These are phyloP conservation scores for Xylaria longipes DNA, from an alignment of 495 filamentous ascomycete species.

Conservation along the genomic window DNA sequence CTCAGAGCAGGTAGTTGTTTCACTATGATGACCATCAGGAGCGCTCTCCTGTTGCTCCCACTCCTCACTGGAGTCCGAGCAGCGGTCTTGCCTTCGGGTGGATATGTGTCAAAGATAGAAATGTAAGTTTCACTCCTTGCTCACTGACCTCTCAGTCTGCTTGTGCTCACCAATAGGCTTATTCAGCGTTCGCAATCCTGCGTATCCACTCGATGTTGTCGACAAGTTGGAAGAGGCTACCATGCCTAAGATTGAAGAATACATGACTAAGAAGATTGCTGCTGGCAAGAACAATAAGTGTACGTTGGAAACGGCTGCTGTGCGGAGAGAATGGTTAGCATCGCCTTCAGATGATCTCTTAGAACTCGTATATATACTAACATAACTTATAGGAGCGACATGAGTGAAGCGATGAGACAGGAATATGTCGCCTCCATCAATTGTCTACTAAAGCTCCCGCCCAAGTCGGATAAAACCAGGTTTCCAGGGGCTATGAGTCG, in stretches of 20 bases:
- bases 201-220: conserved; percentile 48
- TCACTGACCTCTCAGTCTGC: background rate
- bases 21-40: conserved; percentile 44
- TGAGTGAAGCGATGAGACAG: conserved; percentile 41
- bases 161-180: conserved; percentile 11
- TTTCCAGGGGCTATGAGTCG: conserved; percentile 59
- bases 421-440: conserved; percentile 56
- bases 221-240: conserved; percentile 46
- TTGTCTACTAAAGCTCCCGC: conserved; percentile 55
- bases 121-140: conserved; percentile 33
- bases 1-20: conserved; percentile 31
- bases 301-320: conserved; percentile 53
- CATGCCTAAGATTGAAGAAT: conserved; percentile 49
- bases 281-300: conserved; percentile 52
- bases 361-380: conserved; percentile 20
- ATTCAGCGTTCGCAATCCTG: conserved; percentile 40
- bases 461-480: conserved; percentile 45
- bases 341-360: background rate
- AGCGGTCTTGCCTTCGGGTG: conserved; percentile 28
- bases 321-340: conserved; percentile 59
- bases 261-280: conserved; percentile 42
- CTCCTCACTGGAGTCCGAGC: conserved; percentile 42
- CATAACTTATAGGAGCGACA: conserved; percentile 45
- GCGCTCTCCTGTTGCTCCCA: conserved; percentile 42
- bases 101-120: conserved; percentile 42